A percentile compares a stretch with the other conserved stretches of the same genome.
phyloP scores from a whole-genome alignment of 78 protist genomes.

The Diacronema lutheri region DNA sequence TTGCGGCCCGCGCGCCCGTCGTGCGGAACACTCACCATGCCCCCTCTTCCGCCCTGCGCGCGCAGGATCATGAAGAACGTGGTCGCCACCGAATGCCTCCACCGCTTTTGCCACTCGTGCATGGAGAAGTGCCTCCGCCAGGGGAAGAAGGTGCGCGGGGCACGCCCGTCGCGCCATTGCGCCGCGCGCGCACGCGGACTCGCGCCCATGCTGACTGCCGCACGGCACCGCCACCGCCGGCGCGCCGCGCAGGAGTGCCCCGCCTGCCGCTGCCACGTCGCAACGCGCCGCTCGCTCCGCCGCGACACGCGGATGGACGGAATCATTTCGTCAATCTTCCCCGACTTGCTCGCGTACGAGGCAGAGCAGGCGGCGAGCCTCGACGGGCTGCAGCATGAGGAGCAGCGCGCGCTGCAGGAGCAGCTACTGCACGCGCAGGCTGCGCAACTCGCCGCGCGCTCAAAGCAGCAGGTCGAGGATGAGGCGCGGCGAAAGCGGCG shows the following conservation, averaged over 20 bases:
- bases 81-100: background rate
- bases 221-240: too few species aligned
- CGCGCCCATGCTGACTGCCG: too few species aligned
- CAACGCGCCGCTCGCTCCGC: constrained; percentile 16
- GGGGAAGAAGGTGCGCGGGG: background rate
- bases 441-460: too few species aligned
- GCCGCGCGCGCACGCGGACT: background rate
- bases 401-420: background rate
- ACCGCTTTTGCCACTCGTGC: background rate
- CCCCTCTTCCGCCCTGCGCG: too few species aligned
- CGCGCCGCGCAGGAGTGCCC: constrained; percentile 7
- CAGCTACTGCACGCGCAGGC: too few species aligned
- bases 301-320: background rate
- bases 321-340: background rate
- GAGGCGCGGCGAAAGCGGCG: too few species aligned
- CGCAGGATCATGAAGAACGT: background rate
- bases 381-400: background rate
- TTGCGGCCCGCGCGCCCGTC: too few species aligned
- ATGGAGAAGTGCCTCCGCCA: background rate
- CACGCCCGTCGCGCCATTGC: too few species aligned
- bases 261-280: background rate
- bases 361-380: background rate
- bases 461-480: too few species aligned
- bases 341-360: background rate
- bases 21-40: too few species aligned